These are phyloP conservation scores for Leptomonas seymouri DNA, from an alignment of 208 protist species.

Conservation along the genomic window DNA sequence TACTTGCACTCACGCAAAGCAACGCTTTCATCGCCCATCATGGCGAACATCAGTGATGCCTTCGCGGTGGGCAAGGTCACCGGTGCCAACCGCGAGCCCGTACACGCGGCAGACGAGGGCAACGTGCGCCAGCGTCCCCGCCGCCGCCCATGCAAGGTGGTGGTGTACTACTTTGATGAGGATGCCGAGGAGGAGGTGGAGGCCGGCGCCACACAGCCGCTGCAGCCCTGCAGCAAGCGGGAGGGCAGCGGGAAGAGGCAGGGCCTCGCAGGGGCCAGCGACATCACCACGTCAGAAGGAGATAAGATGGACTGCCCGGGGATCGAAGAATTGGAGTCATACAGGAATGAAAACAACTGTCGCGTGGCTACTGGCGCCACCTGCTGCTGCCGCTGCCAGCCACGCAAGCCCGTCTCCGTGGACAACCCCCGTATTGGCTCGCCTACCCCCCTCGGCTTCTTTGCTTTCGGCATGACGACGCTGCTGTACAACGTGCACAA, in stretches of 20 bases:
- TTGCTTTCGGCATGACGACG: constrained; percentile 75
- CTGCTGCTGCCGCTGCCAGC: constrained; percentile 14
- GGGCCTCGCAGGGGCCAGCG: neutral
- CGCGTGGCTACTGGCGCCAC: neutral
- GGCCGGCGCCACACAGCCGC: neutral
- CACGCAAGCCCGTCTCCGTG: constrained; percentile 11
- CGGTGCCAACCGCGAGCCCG: constrained; percentile 6
- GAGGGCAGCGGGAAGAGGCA: neutral
- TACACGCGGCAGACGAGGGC: neutral
- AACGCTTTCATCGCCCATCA: neutral
- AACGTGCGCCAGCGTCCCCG: neutral
- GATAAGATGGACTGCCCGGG: neutral
- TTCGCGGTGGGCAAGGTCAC: neutral
- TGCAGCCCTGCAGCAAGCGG: neutral
- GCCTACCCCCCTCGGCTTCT: constrained; percentile 47
- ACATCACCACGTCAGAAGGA: neutral
- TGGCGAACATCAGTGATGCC: neutral
- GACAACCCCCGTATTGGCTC: constrained; percentile 39
- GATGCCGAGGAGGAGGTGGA: constrained; percentile 8
- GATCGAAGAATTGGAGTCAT: constrained; percentile 5
- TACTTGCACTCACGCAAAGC: neutral
- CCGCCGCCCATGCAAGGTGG: constrained; percentile 30
- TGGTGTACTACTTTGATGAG: constrained; percentile 36
- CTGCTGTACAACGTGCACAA: constrained; percentile 63
- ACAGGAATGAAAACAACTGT: constrained; percentile 1